phyloP scores from a whole-genome alignment of 1,139 yeast genomes.

The Pichia sp. region DNA sequence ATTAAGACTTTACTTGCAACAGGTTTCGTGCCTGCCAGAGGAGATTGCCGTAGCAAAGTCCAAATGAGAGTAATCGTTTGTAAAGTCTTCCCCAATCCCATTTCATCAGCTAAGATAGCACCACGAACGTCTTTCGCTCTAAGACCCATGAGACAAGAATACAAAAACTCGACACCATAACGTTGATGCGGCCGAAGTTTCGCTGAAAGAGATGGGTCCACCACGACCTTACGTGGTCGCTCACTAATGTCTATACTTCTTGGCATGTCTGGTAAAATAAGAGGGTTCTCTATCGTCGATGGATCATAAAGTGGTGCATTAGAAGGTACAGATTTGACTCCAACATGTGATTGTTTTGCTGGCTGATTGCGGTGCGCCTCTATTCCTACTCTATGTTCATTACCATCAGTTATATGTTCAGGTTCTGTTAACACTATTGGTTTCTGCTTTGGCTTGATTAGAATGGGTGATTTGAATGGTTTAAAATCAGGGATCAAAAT shows the following conservation, averaged over 20 bases:
- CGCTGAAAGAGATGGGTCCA: slow-evolving; percentile 59
- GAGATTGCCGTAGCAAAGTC: slow-evolving; percentile 76
- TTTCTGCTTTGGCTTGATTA: neutral
- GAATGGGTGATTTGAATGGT: slow-evolving; percentile 7
- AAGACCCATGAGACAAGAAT: slow-evolving; percentile 74
- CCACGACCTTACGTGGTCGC: slow-evolving; percentile 36
- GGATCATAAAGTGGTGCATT: slow-evolving; percentile 10
- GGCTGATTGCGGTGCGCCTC: neutral
- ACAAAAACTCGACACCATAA: slow-evolving; percentile 75
- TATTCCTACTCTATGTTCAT: neutral
- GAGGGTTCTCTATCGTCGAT: slow-evolving; percentile 27
- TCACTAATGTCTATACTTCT: slow-evolving; percentile 9
- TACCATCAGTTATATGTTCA: neutral
- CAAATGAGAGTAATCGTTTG: slow-evolving; percentile 79
- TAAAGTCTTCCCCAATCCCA: slow-evolving; percentile 94
- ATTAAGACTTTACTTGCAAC: slow-evolving; percentile 52
- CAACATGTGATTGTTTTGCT: neutral
- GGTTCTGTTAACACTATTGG: neutral
- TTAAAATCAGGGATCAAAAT: neutral
- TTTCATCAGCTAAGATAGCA: slow-evolving; percentile 88
- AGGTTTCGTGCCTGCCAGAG: slow-evolving; percentile 35
- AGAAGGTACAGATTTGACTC: neutral
- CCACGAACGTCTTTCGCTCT: slow-evolving; percentile 53
- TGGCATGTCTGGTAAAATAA: slow-evolving; percentile 37
- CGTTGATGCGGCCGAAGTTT: slow-evolving; percentile 74